Base-by-base conservation (phyloP, 345 rosid species). In the Bruguiera parviflora region DNA sequence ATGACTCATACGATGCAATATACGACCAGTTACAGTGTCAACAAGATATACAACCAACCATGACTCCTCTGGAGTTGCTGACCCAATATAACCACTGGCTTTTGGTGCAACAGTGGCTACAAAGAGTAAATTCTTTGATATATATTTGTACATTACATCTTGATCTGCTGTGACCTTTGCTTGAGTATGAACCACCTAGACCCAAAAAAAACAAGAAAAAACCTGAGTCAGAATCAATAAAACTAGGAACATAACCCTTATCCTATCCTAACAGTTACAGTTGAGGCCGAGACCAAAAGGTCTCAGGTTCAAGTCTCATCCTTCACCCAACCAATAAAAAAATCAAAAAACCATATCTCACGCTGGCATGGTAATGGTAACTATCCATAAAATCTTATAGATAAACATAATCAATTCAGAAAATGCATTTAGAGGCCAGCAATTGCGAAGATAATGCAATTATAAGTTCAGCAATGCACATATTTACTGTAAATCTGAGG, bases 181-280 rank as follows among this genome's bases (percentile, higher is more conserved):
- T 85, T 92, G 99, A 72, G 98, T 96, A 73, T 92, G 99, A 72
- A 96, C 92, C 65, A 90, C 99, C 99, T 95, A 80, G 49, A 43
- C 49, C 15, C 58, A 73, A 73, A 76, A 46, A 66, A 61, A 65
- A 27, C 25, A 52, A 66, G 61, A 63, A 27, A 29, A 59, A 22
- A 67, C 27, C 46, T 39, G 46, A 11, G 46, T 39, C 15, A 39
- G 46, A 55, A 9, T 55, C 22, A 56, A 56, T 56, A 10, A 56
- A 56, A 56, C 28, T 56, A 24, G 28, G 5, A 5, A 13, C 18
- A 0, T 43, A 43, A 43, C 16, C 49, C 13, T 43, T 15, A 15
- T 15, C 49, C 49, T 43, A 15, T 43, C 18, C 49, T 43, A 43
- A 13, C 0, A 19, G 19, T 15, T 43, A 43, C 49, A 11, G 19